These are phyloP conservation scores for Licmophora abbreviata DNA, from an alignment of 108 stramenopile species.

Conservation along the genomic window DNA sequence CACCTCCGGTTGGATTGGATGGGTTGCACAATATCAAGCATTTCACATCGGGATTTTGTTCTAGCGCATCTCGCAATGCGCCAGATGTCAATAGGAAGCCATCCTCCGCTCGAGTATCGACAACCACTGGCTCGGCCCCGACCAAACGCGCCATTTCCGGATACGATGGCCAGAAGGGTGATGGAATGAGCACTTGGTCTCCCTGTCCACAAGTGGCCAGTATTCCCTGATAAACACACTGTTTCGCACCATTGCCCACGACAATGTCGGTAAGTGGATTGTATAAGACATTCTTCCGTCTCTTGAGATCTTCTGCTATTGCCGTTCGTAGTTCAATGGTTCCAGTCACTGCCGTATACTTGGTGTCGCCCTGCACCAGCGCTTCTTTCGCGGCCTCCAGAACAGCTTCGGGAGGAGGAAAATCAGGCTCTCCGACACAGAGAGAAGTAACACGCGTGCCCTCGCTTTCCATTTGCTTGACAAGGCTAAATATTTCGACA, in stretches of 20 bases:
- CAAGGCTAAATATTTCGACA: conserved; percentile 74
- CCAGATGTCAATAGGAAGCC: conserved; percentile 78
- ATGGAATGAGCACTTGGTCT: conserved; percentile 89
- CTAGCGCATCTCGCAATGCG: conserved; percentile 49
- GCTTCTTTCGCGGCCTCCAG: conserved; percentile 75
- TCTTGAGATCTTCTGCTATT: conserved; percentile 75
- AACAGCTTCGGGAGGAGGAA: conserved; percentile 78
- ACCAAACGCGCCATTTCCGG: conserved; percentile 91
- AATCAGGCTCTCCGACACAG: conserved; percentile 98
- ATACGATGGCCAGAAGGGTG: conserved; percentile 96
- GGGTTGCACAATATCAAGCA: conserved; percentile 95
- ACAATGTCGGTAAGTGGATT: conserved; percentile 78
- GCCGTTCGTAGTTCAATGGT: conserved; percentile 74
- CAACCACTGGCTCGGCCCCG: conserved; percentile 80
- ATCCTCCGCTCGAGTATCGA: conserved; percentile 73
- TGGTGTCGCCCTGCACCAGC: conserved; percentile 57
- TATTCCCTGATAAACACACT: conserved; percentile 87
- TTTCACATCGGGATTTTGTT: conserved; percentile 50
- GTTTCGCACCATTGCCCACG: conserved; percentile 95
- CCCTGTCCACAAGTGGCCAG: conserved; percentile 80
- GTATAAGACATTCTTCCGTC: conserved; percentile 81
- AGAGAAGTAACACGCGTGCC: conserved; percentile 80
- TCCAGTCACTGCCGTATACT: conserved; percentile 94
- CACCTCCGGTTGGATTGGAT: conserved; percentile 91
- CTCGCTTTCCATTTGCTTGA: conserved; percentile 77